Base-by-base conservation (phyloP, 179 eudicot species). In the Drosera spatulata region DNA sequence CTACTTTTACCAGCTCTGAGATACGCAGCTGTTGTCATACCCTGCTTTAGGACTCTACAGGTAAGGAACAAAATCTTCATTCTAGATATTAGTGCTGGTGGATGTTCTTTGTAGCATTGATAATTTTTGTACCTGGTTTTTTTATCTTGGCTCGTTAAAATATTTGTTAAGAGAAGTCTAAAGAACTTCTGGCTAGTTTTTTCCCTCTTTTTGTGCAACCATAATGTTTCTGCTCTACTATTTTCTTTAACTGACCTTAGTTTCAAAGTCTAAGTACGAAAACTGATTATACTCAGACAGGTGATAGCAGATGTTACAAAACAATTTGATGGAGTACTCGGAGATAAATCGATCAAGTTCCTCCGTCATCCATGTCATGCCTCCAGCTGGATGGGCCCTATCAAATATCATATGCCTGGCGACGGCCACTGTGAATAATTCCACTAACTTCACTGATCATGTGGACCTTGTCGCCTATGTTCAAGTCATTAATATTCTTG, bases 231-330 rank as follows among this genome's bases (percentile, higher is more conserved):
- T 22, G 33, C 33, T 22, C 33, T 0, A 22, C 33, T 22, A 22
- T 22, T 22, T 22, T 22, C 33, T 22, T 22, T 22, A 0, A 22
- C 33, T 22, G 0, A 22, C 33, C 33, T 22, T 22, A 22, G 1
- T 22, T 22, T 22, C 33, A 22, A 22, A 22, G 33, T 50, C 5
- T 7, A 50, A 33, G 46, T 59, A 46, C 67, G 75, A 75, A 75
- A 69, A 66, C 96, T 91, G 80, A 91, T 88, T 84, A 84, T 73
- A 70, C 67, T 67, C 62, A 82, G 91, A 88, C 96, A 91, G 98
- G 88, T 84, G 95, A 80, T 88, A 91, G 80, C 95, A 91, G 98
- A 84, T 79, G 44, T 79, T 70, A 78, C 70, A 85, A 84, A 68
- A 84, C 69, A 71, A 69, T 80, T 64, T 88, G 67, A 65, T 71